A percentile compares a stretch with the other conserved stretches of the same genome.
These are phyloP conservation scores for Thelonectria rubi DNA, from an alignment of 2,329 filamentous ascomycete genomes.

Conservation along the genomic window DNA sequence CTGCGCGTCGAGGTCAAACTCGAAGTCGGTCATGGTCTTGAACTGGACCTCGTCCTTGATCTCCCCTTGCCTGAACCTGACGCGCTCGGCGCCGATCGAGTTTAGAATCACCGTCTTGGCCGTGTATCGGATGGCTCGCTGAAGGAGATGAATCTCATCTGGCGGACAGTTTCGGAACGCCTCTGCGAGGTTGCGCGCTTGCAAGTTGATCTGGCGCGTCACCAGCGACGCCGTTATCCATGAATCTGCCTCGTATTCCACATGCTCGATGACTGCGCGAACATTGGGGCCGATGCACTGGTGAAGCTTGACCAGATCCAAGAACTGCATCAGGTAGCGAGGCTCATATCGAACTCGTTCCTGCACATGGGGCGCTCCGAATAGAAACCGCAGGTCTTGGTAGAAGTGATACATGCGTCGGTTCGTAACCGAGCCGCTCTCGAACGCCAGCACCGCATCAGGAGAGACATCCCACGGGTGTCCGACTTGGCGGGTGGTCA, in stretches of 20 bases:
- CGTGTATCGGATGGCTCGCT: constrained; percentile 75
- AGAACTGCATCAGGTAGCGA: constrained; percentile 90
- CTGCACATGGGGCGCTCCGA: constrained; percentile 88
- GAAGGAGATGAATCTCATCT: constrained; percentile 73
- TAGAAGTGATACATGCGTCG: constrained; percentile 98
- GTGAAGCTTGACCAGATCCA: constrained; percentile 94
- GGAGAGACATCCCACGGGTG: constrained; percentile 90
- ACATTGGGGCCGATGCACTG: constrained; percentile 97
- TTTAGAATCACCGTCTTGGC: constrained; percentile 88
- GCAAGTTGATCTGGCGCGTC: constrained; percentile 91
- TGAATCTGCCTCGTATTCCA: constrained; percentile 97
- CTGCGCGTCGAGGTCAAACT: constrained; percentile 72
- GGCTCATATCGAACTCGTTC: constrained; percentile 83
- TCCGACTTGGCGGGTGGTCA: constrained; percentile 94
- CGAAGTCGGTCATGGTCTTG: constrained; percentile 79
- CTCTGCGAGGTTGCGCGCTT: constrained; percentile 88
- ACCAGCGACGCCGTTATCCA: constrained; percentile 98
- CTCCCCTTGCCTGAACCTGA: constrained; percentile 85
- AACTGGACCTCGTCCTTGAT: constrained; percentile 88
- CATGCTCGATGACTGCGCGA: constrained; percentile 89
- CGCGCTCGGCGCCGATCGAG: constrained; percentile 87
- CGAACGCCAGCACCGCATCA: constrained; percentile 87
- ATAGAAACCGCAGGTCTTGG: constrained; percentile 89
- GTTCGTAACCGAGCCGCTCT: constrained; percentile 94
- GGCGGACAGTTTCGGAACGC: constrained; percentile 77